Evolutionary conservation across 495 filamentous ascomycete genomes (phyloP), one percentile per base, ranked within the genome.

Genomic region (Xeromyces bisporus): DNA sequence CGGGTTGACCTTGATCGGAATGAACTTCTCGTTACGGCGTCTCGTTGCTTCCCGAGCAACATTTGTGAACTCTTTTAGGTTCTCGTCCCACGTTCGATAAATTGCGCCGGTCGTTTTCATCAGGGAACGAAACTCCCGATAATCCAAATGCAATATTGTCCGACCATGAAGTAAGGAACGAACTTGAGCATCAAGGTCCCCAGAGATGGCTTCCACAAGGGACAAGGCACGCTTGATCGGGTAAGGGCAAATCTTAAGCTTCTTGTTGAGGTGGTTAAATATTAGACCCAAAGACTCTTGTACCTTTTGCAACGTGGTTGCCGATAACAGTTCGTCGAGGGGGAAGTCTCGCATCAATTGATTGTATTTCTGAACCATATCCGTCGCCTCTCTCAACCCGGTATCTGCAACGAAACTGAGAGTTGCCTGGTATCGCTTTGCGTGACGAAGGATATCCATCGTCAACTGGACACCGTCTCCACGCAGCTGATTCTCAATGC

Each of bases 301-400:
- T n/a, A 93, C 73, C 49, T 91, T 94, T 40, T 73, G 67, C 26
- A 96, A 52, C 2, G 85, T 84, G 3, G 86, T 89, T 3, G 91
- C 85, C 23, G 89, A 91, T 2, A 93, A 66, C 13, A 99, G 58
- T 47, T 99, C 91, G 48, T 94, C 85, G 25, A 93, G 67, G 1
- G 89, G 89, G 40, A 99, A 99, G 46, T 96, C 91, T 26, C 89
- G 73, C 86, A 99, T 93, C 10, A 96, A 64, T 53, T 89, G 81
- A 52, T 99, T 99, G 57, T 94, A 96, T 47, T 92, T 93, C 58
- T 93, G 85, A 23, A 96, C 89, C 56, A 77, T 73, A 38, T 99
- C 87, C 42, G 77, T 84, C 26, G 84, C 83, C 48, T 96, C 91
- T 51, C 85, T 89, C 49, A 99, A 56, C 2, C 89, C 87, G 27